These are phyloP conservation scores for Geranium brycei DNA, from an alignment of 345 rosid species.

Conservation along the genomic window DNA sequence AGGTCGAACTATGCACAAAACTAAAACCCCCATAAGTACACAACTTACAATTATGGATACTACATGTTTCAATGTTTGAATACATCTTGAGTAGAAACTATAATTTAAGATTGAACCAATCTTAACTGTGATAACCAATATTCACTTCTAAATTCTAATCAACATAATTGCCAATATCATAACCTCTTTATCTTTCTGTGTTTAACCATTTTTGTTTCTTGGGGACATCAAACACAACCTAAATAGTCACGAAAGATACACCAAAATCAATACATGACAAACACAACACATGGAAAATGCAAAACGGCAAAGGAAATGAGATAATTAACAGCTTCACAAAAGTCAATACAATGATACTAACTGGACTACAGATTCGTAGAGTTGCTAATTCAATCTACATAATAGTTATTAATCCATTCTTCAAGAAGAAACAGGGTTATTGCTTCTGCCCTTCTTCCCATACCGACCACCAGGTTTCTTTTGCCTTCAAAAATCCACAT, in stretches of 20 bases:
- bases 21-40: not conserved
- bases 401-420: not conserved
- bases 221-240: not conserved
- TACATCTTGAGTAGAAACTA: not conserved
- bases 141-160: not conserved
- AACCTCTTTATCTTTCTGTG: not conserved
- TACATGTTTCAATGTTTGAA: not conserved
- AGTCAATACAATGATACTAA: not conserved
- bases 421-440: conserved; percentile 5
- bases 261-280: not conserved
- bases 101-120: not conserved
- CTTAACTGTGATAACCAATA: not conserved
- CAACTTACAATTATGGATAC: not conserved
- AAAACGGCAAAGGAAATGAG: not conserved
- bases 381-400: not conserved
- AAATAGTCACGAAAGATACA: not conserved
- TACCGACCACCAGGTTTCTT: conserved; percentile 10
- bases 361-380: not conserved
- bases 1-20: not conserved
- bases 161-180: not conserved
- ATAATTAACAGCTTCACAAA: not conserved
- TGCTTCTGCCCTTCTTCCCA: conserved; percentile 11
- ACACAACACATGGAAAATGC: not conserved
- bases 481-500: conserved; percentile 11
- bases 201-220: not conserved